Base-by-base conservation (phyloP, 371 early-diverging fungal species). In the Lichtheimia ornata region DNA sequence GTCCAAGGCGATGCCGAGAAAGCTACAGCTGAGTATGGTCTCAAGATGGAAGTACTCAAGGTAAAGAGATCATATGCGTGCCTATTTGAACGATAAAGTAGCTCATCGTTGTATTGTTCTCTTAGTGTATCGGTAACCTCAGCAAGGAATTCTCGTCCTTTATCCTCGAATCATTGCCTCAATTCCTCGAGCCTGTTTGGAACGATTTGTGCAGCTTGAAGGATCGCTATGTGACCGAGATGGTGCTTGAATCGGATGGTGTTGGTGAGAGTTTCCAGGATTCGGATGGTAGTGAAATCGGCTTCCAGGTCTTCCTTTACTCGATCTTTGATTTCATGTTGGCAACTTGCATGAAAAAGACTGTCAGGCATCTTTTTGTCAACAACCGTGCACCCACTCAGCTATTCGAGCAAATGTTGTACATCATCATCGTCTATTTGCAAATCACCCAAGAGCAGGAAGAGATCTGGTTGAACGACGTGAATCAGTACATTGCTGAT, bases 401-500 rank as follows among this genome's bases (percentile, higher is more conserved):
- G 0, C 88, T 91, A 56, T 72, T 93, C 58, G 74, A 71, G 18
- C 79, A 90, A 51, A 64, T 94, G 41, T 68, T 90, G 17, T 82
- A 80, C 67, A 82, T 83, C 27, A 69, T 81, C 14, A 72, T 95
- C 53, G 75, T 78, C 18, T 94, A 89, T 60, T 79, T 90, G 77
- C 94, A 94, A 63, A 92, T 96, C 69, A 94, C 94, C 0, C 81
- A 87, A 52, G 92, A 92, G 20, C 92, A 90, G 67, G 80, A 74
- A 1, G 94, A 93, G 24, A 82, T 76, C 28, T 97, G 97, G 97
- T 73, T 74, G 9, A 69, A 76, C 22, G 95, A 97, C 69, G 85
- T 91, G 49, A 93, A 94, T 59, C 86, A 92, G 62, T 96, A 86
- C 62, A 89, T 95, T 20, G 92, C 91, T 18, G 97, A 95, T 64